These are phyloP conservation scores for Aspergillus versicolor DNA, from an alignment of 2,329 filamentous ascomycete genomes.

Conservation along the genomic window DNA sequence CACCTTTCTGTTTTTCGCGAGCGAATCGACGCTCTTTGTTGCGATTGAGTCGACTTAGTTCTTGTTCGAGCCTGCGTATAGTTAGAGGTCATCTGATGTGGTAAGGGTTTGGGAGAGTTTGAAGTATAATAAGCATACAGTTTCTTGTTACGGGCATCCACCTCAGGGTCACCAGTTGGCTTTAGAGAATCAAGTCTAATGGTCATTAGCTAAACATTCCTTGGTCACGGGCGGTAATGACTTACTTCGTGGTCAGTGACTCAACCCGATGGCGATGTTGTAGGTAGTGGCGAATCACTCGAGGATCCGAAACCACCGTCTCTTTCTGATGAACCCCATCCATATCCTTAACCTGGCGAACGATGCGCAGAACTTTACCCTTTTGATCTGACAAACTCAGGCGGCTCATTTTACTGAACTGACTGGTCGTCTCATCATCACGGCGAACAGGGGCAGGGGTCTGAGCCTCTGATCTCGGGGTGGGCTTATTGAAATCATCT, in stretches of 20 bases:
- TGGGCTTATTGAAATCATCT: conserved; percentile 52
- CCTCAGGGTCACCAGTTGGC: conserved; percentile 66
- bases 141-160: conserved; percentile 61
- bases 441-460: conserved; percentile 57
- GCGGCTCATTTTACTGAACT: conserved; percentile 71
- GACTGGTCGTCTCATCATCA: conserved; percentile 76
- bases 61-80: conserved; percentile 61
- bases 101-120: background rate
- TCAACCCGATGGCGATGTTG: conserved; percentile 72
- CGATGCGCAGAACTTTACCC: conserved; percentile 71
- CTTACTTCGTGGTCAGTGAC: conserved; percentile 71
- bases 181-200: conserved; percentile 58
- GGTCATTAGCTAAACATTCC: conserved; percentile 9
- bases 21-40: conserved; percentile 89
- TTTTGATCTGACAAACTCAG: conserved; percentile 68
- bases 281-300: conserved; percentile 86
- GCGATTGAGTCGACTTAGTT: conserved; percentile 79
- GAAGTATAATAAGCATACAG: conserved; percentile 44
- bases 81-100: conserved; percentile 1
- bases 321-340: conserved; percentile 62
- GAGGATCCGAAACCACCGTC: conserved; percentile 70
- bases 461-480: conserved; percentile 65
- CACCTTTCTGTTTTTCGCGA: conserved; percentile 83
- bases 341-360: conserved; percentile 63
- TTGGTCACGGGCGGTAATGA: conserved; percentile 18